These are phyloP conservation scores for Penicillium concentricum DNA, from an alignment of 2,329 filamentous ascomycete species.

Conservation along the genomic window DNA sequence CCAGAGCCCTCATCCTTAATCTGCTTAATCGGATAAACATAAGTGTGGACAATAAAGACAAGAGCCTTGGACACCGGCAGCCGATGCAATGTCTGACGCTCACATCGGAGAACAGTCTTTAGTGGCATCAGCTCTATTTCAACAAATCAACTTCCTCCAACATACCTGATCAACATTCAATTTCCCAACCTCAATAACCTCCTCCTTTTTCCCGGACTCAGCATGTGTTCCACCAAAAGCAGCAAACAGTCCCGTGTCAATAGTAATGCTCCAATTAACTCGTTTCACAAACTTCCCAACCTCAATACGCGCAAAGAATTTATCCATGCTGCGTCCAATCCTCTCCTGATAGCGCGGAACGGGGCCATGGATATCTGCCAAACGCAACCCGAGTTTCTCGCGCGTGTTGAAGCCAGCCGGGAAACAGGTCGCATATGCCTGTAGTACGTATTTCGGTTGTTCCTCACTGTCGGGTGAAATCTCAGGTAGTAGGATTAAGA, in stretches of 20 bases:
- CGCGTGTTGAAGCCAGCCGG: constrained; percentile 59
- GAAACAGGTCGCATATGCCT: constrained; percentile 58
- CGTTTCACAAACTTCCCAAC: constrained; percentile 56
- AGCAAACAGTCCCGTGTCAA: constrained; percentile 40
- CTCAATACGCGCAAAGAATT: constrained; percentile 57
- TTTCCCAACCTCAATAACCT: constrained; percentile 31
- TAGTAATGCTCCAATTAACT: constrained; percentile 51
- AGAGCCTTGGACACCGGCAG: constrained; percentile 55
- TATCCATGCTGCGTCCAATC: constrained; percentile 60
- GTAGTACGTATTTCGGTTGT: constrained; percentile 51
- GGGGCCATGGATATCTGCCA: constrained; percentile 58
- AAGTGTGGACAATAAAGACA: constrained; percentile 64
- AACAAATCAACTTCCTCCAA: neutral
- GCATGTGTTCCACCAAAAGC: constrained; percentile 40
- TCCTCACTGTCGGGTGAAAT: constrained; percentile 14
- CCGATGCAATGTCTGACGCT: constrained; percentile 62
- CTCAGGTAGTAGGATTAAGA: constrained; percentile 57
- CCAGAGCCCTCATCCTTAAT: constrained; percentile 58
- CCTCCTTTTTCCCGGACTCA: constrained; percentile 17
- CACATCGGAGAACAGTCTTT: constrained; percentile 53
- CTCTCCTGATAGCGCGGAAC: constrained; percentile 59
- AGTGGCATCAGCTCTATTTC: constrained; percentile 8
- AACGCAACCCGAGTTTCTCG: constrained; percentile 53
- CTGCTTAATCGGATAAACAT: constrained; percentile 55
- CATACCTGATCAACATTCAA: constrained; percentile 48